A percentile compares a stretch with the other conserved stretches of the same genome.
Evolutionary conservation across 1,139 yeast species (phyloP).

Genomic region (Geotrichum citri-aurantii): DNA sequence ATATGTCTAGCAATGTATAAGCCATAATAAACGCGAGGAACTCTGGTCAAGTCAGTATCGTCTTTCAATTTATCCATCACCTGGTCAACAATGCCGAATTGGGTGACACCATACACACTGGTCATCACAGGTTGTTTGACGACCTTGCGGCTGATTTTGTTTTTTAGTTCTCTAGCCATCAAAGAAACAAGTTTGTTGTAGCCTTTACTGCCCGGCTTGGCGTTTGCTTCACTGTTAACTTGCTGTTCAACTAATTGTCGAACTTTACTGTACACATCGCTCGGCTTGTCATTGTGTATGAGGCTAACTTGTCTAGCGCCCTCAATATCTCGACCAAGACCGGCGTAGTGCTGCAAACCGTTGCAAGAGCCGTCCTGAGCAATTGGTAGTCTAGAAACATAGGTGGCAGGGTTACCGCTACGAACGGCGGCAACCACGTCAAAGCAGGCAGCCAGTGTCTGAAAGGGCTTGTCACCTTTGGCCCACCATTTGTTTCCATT

Average conservation of each 20-base stretch:
- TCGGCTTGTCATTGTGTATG: slow-evolving; percentile 44
- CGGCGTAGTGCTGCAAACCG: slow-evolving; percentile 73
- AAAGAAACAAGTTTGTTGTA: slow-evolving; percentile 1
- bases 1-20: slow-evolving; percentile 66
- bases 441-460: slow-evolving; percentile 55
- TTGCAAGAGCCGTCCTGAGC: slow-evolving; percentile 76
- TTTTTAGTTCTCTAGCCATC: slow-evolving; percentile 47
- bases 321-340: slow-evolving; percentile 62
- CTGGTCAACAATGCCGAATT: slow-evolving; percentile 77
- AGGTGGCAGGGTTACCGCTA: slow-evolving; percentile 25
- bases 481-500: slow-evolving; percentile 49
- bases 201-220: background rate
- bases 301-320: slow-evolving; percentile 66
- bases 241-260: slow-evolving; percentile 48
- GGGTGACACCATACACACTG: slow-evolving; percentile 90
- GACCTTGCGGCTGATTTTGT: slow-evolving; percentile 66
- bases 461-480: slow-evolving; percentile 65
- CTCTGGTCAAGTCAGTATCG: slow-evolving; percentile 3
- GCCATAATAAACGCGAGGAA: slow-evolving; percentile 32
- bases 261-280: slow-evolving; percentile 59
- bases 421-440: slow-evolving; percentile 40
- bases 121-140: slow-evolving; percentile 97
- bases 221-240: slow-evolving; percentile 43
- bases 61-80: slow-evolving; percentile 41
- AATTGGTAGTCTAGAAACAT: slow-evolving; percentile 53